A percentile compares a stretch with the other conserved stretches of the same genome.
These are phyloP conservation scores for Metschnikowia shivogae DNA, from an alignment of 805 yeast species.

Conservation along the genomic window DNA sequence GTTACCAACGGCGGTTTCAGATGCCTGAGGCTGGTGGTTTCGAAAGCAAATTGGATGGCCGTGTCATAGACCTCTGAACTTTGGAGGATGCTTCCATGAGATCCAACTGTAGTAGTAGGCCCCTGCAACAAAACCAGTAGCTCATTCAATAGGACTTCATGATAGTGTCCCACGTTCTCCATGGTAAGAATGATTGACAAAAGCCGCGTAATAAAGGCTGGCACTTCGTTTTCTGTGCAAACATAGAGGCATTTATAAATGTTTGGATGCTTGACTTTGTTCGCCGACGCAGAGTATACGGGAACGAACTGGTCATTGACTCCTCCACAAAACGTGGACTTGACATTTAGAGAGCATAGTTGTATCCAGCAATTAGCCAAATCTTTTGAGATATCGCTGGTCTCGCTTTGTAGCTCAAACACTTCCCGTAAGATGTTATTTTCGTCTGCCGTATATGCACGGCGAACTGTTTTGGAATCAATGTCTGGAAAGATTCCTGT, in stretches of 20 bases:
- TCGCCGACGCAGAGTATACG: constrained; percentile 27
- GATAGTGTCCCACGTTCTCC: constrained; percentile 34
- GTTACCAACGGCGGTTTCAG: constrained; percentile 3
- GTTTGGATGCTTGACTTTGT: constrained; percentile 34
- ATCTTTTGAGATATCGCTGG: constrained; percentile 13
- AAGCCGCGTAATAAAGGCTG: constrained; percentile 27
- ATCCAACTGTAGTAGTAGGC: constrained; percentile 15
- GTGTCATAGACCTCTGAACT: constrained; percentile 24
- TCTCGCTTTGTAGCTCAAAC: constrained; percentile 29
- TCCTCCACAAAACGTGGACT: constrained; percentile 33
- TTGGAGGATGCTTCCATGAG: constrained; percentile 27
- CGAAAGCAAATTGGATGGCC: constrained; percentile 32
- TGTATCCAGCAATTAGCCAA: constrained; percentile 19
- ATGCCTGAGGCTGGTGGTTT: constrained; percentile 30
- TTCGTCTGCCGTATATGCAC: constrained; percentile 36
- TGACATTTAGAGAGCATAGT: constrained; percentile 26
- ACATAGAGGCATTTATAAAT: constrained; percentile 28
- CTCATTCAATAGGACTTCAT: constrained; percentile 28
- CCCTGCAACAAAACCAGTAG: constrained; percentile 30
- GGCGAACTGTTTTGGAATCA: constrained; percentile 32
- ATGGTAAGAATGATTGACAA: constrained; percentile 26
- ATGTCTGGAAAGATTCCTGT: constrained; percentile 31
- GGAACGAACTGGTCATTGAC: constrained; percentile 38
- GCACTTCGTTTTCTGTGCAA: constrained; percentile 19
- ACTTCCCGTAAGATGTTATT: constrained; percentile 35